A percentile compares a stretch with the other conserved stretches of the same genome.
phyloP scores from a whole-genome alignment of 1,139 yeast genomes.

The Pichia sp. region DNA sequence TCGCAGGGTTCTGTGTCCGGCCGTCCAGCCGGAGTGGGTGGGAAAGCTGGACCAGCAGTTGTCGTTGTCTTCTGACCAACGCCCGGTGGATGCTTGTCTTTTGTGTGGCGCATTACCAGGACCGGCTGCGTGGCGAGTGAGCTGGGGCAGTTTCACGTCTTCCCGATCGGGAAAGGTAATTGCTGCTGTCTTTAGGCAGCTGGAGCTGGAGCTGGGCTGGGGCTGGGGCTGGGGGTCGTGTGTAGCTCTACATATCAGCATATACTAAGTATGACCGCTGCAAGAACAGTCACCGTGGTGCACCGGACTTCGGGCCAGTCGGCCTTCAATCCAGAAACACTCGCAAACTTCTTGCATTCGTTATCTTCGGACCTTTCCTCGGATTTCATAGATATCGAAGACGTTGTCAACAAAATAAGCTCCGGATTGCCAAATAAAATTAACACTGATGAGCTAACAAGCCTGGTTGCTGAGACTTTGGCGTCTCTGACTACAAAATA shows the following conservation, averaged over 20 bases:
- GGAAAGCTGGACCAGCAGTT: conserved; percentile 86
- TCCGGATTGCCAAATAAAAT: conserved; percentile 34
- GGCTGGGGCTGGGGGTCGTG: too few species aligned
- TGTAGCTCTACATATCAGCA: too few species aligned
- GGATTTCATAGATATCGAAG: conserved; percentile 17
- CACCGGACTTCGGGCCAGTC: neutral
- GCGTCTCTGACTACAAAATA: conserved; percentile 43
- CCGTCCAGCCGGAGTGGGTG: conserved; percentile 59
- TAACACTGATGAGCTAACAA: conserved; percentile 33
- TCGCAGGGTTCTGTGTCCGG: conserved; percentile 73
- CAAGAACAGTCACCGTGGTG: neutral
- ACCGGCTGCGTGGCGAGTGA: conserved; percentile 5
- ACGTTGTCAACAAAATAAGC: conserved; percentile 18
- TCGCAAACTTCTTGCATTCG: conserved; percentile 13
- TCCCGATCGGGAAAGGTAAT: neutral
- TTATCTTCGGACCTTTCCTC: conserved; percentile 18
- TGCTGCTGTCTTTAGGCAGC: too few species aligned
- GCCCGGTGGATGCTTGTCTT: conserved; percentile 32
- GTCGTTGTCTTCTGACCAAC: conserved; percentile 73
- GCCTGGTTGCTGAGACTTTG: conserved; percentile 38
- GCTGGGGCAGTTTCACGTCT: too few species aligned
- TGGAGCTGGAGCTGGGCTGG: too few species aligned
- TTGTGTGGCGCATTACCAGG: conserved; percentile 23
- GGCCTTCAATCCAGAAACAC: conserved; percentile 13
- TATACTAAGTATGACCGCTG: too few species aligned